These are phyloP conservation scores for Kondoa malvinella DNA, from an alignment of 768 basidiomycete genomes.

Conservation along the genomic window DNA sequence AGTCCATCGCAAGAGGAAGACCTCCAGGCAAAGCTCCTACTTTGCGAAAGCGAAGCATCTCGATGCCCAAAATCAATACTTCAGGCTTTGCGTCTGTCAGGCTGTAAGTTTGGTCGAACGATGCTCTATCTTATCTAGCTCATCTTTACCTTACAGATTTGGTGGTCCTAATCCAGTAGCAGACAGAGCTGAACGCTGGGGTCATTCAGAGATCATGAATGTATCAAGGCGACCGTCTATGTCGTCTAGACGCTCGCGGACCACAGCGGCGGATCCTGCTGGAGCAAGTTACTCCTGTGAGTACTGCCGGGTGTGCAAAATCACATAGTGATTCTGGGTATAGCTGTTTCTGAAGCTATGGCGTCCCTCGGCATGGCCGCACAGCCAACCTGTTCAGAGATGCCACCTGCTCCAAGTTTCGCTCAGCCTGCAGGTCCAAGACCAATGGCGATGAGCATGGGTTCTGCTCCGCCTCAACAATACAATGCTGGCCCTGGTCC, in stretches of 20 bases:
- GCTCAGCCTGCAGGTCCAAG: neutral
- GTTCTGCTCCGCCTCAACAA: neutral
- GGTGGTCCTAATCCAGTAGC: neutral
- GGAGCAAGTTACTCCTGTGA: neutral
- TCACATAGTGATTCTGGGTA: neutral
- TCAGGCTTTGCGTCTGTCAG: neutral
- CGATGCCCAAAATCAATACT: neutral
- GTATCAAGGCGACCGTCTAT: neutral
- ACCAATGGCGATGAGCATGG: neutral
- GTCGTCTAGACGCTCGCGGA: too few relatives aligned
- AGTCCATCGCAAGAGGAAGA: neutral
- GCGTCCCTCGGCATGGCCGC: neutral
- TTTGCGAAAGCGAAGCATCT: neutral
- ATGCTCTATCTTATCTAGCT: neutral
- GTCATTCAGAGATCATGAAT: neutral
- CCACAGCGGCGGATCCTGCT: neutral
- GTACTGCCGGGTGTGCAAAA: neutral
- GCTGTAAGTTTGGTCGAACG: neutral
- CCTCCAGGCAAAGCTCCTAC: neutral
- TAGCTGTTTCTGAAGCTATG: neutral
- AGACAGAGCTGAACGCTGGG: neutral
- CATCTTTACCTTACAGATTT: neutral
- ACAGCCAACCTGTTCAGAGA: neutral
- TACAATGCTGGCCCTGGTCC: neutral
- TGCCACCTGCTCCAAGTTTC: neutral